Evolutionary conservation across 208 protist species (phyloP), one percentile per base, ranked within the genome.

Genomic region (Leishmania major): DNA sequence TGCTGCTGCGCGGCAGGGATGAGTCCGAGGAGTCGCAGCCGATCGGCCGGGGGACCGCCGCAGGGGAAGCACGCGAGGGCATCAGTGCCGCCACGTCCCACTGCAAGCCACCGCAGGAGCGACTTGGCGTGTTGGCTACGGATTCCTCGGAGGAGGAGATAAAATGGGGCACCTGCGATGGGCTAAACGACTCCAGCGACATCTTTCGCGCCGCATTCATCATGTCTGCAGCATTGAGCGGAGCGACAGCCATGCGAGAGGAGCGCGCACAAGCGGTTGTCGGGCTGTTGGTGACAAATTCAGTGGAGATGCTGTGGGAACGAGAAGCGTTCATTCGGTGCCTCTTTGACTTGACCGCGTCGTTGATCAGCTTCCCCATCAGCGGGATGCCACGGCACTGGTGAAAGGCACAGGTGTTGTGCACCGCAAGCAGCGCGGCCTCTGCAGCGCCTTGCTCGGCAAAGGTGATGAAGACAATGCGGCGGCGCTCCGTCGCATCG

Each of bases 391-490:
- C 87, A n/a, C 51, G 45, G 80, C 89, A 92, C 73, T 53, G 64
- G 62, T 15, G 22, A 57, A 92, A 89, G 66, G 89, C 82, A 28
- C 69, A 82, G 25, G 87, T 88, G 83, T 88, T 81, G 87, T 92
- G 89, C 80, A 91, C 71, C 53, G 49, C 79, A 47, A 78, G 73
- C 57, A 89, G 60, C 40, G 87, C 89, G 1, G 64, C 43, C 81
- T 87, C 85, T 19, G 89, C 89, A 5, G 81, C 80, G 45, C 87
- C 87, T 13, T 51, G 40, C 69, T 90, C 81, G 15, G 64, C 85
- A 70, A 91, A 92, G 3, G 79, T 89, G 70, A 92, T 74, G 73
- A 92, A 92, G 13, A 83, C 89, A 28, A 92, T 92, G 77, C 84
- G 84, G 67, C 89, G 89, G 22, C 35, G 35, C 19, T 55, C 47